These are phyloP conservation scores for Lithospermum erythrorhizon DNA, from an alignment of 257 asterid genomes.

Conservation along the genomic window DNA sequence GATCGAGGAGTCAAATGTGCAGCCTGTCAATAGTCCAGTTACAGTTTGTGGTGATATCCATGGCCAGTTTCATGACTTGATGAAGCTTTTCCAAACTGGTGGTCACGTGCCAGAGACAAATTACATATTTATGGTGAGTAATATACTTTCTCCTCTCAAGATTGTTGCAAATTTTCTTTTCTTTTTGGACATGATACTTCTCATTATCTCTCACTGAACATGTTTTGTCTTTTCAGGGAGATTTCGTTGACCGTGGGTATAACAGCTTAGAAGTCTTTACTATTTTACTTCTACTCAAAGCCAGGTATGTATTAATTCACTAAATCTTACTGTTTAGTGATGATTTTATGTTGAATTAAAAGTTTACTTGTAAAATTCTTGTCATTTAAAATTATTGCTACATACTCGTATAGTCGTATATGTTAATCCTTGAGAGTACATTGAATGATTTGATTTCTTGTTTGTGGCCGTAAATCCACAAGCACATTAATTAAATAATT, in stretches of 20 bases:
- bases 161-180: neutral
- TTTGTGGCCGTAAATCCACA: too few species aligned
- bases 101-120: conserved; percentile 98
- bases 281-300: conserved; percentile 91
- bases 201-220: conserved; percentile 11
- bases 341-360: neutral
- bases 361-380: too few species aligned
- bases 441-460: too few species aligned
- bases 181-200: neutral
- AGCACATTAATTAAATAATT: too few species aligned
- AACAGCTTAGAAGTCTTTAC: conserved; percentile 96
- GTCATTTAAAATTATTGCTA: too few species aligned
- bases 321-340: neutral
- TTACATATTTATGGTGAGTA: conserved; percentile 85
- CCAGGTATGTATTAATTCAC: conserved; percentile 46
- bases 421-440: too few species aligned
- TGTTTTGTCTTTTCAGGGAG: conserved; percentile 53
- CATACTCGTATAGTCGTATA: too few species aligned
- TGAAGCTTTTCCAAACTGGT: conserved; percentile 99
- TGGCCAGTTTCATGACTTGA: conserved; percentile 93
- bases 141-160: neutral
- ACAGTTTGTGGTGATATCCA: conserved; percentile 98
- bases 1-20: conserved; percentile 99
- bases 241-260: conserved; percentile 98
- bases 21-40: conserved; percentile 98